Evolutionary conservation across 1,284 basidiomycete genomes (phyloP), one percentile per base, ranked within the genome.

Genomic region (Schizopora paradoxa): DNA sequence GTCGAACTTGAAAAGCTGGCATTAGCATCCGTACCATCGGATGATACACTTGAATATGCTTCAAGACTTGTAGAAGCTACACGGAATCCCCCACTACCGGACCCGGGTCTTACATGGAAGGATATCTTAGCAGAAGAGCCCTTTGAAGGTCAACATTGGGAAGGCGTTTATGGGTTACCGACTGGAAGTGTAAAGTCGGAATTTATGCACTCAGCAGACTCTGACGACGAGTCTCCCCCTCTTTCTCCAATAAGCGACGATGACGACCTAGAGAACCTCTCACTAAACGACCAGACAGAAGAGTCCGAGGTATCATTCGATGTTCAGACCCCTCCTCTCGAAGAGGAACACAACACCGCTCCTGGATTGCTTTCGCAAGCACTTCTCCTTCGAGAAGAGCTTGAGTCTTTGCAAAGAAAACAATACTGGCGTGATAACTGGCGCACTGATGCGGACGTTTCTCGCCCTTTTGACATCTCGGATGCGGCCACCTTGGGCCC

Each of bases 81-180:
- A 6, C 61, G 59, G 21, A 70, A 78, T 51, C 77, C 79, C 22
- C 61, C 67, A 0, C 51, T 62, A 22, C 55, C 65, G 2, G 62
- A 70, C 8, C 59, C 66, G 5, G 55, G 64, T 3, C 60, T 84
- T 6, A 85, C 79, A 8, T 88, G 84, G 87, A 69, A 73, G 48
- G 73, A 78, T n/a, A 87, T 90, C 43, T 68, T 89, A 11, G 73
- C 73, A 1, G 85, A 86, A 55, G 86, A 88, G 44, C 83, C 85
- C 2, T 84, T 85, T 52, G 79, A 86, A 61, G 84, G 83, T 5
- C 78, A 87, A 49, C 85, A 87, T 53, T 86, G 85, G 84, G 70
- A 85, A 58, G 82, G 83, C 2, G 73, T 73, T 16, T 76, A 67
- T 49, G 73, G 68, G 16, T 52, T 75, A 22, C 68, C 66, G 26